Evolutionary conservation across 441 rosid species (phyloP).

Genomic region (Erodium texanum): DNA sequence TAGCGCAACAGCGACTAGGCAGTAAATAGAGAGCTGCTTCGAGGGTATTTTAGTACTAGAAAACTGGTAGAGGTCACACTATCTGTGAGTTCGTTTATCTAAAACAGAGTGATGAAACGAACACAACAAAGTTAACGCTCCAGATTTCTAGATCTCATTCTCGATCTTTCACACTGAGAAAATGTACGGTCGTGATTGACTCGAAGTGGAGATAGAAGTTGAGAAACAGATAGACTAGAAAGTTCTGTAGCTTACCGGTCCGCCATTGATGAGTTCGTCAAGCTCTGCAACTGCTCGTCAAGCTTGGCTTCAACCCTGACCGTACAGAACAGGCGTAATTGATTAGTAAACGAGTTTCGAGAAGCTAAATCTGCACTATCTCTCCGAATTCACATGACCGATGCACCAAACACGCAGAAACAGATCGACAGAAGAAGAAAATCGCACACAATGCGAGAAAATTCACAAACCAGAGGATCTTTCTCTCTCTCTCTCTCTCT

Average conservation of each 20-base stretch:
- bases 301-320: slow-evolving; percentile 19
- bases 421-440: not conserved
- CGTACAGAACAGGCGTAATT: not conserved
- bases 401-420: slow-evolving; percentile 4
- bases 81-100: not conserved
- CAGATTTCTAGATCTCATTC: slow-evolving; percentile 54
- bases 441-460: slow-evolving; percentile 1
- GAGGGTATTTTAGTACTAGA: not conserved
- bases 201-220: not conserved
- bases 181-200: slow-evolving; percentile 34
- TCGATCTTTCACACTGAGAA: slow-evolving; percentile 26
- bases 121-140: slow-evolving; percentile 46
- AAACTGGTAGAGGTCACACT: not conserved
- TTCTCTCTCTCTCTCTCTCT: not conserved
- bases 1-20: not conserved
- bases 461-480: not conserved
- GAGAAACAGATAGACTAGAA: not conserved
- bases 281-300: slow-evolving; percentile 42
- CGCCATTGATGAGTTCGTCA: slow-evolving; percentile 55
- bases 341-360: not conserved
- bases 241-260: slow-evolving; percentile 32
- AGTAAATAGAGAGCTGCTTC: not conserved
- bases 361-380: not conserved
- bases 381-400: not conserved
- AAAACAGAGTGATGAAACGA: slow-evolving; percentile 4